Percentiles rank a stretch among this genome's conserved stretches.
These are phyloP conservation scores for Saturnispora sekii DNA, from an alignment of 805 yeast species.

Conservation along the genomic window DNA sequence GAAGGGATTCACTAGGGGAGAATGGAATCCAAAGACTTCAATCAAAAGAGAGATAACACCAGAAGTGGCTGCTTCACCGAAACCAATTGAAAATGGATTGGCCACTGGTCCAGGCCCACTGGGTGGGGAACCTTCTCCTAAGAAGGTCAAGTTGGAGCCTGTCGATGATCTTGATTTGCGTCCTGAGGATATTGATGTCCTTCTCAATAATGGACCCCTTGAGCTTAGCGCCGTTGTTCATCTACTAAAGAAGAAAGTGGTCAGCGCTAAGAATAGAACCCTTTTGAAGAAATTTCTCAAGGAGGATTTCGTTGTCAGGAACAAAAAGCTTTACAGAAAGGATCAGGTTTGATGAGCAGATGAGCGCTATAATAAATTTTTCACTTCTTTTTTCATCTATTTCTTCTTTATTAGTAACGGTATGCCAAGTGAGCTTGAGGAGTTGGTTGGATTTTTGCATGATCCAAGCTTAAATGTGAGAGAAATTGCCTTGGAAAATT, in stretches of 20 bases:
- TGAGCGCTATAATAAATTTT: background rate
- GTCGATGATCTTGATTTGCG: conserved; percentile 26
- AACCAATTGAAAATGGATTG: no score
- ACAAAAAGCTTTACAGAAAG: conserved; percentile 24
- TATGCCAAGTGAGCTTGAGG: conserved; percentile 15
- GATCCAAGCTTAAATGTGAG: conserved; percentile 71
- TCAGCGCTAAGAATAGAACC: conserved; percentile 48
- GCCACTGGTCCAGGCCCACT: no score
- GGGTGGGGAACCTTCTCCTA: conserved; percentile 17
- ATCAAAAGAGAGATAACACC: conserved; percentile 21
- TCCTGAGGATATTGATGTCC: conserved; percentile 58
- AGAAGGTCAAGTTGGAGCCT: conserved; percentile 21
- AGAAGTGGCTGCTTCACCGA: conserved; percentile 3
- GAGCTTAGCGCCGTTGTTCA: conserved; percentile 47
- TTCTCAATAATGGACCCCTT: conserved; percentile 47
- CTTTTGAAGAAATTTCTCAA: conserved; percentile 38
- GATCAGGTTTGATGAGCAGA: conserved; percentile 2
- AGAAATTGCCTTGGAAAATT: conserved; percentile 74
- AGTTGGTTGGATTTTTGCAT: conserved; percentile 71
- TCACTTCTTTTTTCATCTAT: background rate
- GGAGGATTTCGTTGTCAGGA: conserved; percentile 23
- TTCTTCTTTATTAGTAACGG: background rate
- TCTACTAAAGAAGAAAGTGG: conserved; percentile 51
- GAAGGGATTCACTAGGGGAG: conserved; percentile 63
- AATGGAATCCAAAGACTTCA: conserved; percentile 64